phyloP scores from a whole-genome alignment of 202 grass and related monocot genomes.

The Elaeis oleifera region DNA sequence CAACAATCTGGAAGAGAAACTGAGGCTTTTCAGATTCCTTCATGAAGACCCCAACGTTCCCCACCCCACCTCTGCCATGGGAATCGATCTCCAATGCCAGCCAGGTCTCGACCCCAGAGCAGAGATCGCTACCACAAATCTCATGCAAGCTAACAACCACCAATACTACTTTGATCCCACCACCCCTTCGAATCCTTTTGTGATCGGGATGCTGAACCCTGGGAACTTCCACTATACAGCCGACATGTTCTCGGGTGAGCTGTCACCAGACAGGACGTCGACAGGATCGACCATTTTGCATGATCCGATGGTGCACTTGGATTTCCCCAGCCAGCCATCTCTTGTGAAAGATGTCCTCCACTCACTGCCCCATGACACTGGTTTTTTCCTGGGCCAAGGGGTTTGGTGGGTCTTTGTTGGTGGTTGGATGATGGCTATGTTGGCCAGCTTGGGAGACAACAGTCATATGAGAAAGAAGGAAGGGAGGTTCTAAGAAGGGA shows the following conservation, averaged over 20 bases:
- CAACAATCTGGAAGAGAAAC: neutral
- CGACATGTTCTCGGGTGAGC: neutral
- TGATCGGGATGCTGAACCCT: no score
- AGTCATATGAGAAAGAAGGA: neutral
- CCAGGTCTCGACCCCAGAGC: constrained; percentile 11
- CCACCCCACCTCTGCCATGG: neutral
- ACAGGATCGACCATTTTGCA: neutral
- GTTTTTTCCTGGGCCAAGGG: neutral
- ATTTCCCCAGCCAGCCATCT: constrained; percentile 26
- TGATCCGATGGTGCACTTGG: constrained; percentile 27
- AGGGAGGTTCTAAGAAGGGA: neutral
- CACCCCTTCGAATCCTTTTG: neutral
- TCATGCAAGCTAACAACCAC: neutral
- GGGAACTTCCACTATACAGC: neutral
- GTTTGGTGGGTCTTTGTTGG: neutral
- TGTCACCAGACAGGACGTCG: neutral
- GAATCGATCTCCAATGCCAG: constrained; percentile 48
- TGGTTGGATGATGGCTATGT: constrained; percentile 29
- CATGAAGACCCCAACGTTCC: neutral
- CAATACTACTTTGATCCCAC: neutral
- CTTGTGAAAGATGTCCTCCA: constrained; percentile 39
- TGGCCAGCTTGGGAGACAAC: constrained; percentile 30
- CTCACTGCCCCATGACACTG: constrained; percentile 17
- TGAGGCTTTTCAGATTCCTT: neutral
- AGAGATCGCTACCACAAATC: neutral